Percentiles rank a stretch among this genome's conserved stretches.
Evolutionary conservation across 2,329 filamentous ascomycete genomes (phyloP).

Genomic region (Pleurostoma richardsiae): DNA sequence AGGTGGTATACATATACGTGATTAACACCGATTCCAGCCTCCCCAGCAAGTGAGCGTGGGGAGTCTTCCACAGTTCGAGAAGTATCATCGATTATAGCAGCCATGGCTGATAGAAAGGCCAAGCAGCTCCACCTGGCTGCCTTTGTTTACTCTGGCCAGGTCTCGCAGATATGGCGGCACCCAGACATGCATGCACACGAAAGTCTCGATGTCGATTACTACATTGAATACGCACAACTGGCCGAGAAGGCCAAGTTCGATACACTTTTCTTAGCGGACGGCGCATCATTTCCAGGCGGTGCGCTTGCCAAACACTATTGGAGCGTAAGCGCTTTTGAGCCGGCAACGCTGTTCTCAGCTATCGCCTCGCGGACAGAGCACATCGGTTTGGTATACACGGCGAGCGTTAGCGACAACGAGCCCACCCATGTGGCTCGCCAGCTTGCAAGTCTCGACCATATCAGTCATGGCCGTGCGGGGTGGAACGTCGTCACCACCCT

Average conservation of each 20-base stretch:
- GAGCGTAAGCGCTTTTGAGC: conserved; percentile 7
- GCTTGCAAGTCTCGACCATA: conserved; percentile 3
- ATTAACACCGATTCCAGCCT: not conserved
- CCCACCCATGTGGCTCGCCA: conserved; percentile 4
- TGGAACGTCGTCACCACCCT: conserved; percentile 5
- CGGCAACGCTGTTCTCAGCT: conserved; percentile 4
- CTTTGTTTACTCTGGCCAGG: conserved; percentile 7
- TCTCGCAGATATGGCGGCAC: conserved; percentile 6
- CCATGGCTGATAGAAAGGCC: not conserved
- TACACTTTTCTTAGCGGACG: conserved; percentile 5
- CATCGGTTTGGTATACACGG: conserved; percentile 6
- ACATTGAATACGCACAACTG: conserved; percentile 5
- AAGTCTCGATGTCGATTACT: conserved; percentile 8
- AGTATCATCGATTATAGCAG: not conserved
- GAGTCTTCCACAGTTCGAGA: not conserved
- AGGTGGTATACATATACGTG: not conserved
- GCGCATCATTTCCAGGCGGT: not conserved
- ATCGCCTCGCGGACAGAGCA: conserved; percentile 1
- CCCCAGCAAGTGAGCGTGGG: not conserved
- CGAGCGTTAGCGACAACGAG: conserved; percentile 6
- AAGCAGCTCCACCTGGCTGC: conserved; percentile 5
- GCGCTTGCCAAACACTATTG: conserved; percentile 3
- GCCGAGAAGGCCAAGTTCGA: conserved; percentile 8
- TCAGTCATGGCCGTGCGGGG: conserved; percentile 3
- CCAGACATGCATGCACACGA: conserved; percentile 5